Base-by-base conservation (phyloP, 805 yeast genomes). In the Cyberlindnera bimundalis region DNA sequence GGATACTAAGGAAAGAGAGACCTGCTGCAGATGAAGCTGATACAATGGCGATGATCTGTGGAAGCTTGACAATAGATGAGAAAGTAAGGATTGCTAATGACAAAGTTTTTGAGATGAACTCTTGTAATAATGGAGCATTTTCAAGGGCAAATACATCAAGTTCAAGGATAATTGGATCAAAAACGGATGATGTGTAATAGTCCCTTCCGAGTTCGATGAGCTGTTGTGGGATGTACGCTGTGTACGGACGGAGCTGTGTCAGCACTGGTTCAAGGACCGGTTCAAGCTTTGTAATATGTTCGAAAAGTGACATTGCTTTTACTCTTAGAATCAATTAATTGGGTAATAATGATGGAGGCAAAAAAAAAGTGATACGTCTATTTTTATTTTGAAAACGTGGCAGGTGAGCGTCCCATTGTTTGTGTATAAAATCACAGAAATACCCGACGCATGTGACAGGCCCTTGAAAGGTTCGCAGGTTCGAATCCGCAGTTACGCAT, bases 41-140 rank as follows among this genome's bases (percentile, higher is more conserved):
- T 18, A 68, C 29, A 26, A 69, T 55, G 31, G 59, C 51, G 10
- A 58, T n/a, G 34, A 69, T 62, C 49, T 70, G 73, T 7, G 74
- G 74, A 1, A 70, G 46, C 44, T 68, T 68, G 29, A 67, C 62
- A 16, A 66, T 50, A 3, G 69, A 58, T 2, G 71, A 60, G 34
- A 62, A 53, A 2, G 56, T 48, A 29, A 68, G 59, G 24, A 69
- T 64, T 6, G 64, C 70, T 26, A 64, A 38, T 19, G 68, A 61
- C 18, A 68, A 37, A 1, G 62, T 51, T 39, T 62, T 62, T 10
- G 66, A 49, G 17, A 66, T 33, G 14, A 64, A 62, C 10, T 43
- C 44, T 28, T 57, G 54, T 14, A 63, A 36, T 24, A 66, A 56
- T 8, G 49, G 48, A 12, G 51, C 37, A n/a, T 51, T 45, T 8